Base-by-base conservation (phyloP, 768 basidiomycete genomes). In the Phaeolepiota aurea region DNA sequence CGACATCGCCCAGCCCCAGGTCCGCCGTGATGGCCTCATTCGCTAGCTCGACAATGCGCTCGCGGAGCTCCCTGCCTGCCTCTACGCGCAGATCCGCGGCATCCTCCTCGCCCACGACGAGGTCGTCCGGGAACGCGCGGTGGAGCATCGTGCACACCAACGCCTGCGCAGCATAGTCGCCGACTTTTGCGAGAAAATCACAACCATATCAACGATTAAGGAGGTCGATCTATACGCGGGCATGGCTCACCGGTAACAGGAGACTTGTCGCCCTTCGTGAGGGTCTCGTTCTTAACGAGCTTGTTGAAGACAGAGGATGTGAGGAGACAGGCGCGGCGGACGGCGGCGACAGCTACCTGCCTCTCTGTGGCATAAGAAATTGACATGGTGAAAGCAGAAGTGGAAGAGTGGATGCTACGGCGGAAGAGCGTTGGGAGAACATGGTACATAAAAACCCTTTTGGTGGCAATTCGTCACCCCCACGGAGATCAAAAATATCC, bases 101-200 rank as follows among this genome's bases (percentile, higher is more conserved):
- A 57, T 96, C 90, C 61, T 99, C 94, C 60, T 99, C 96, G 21
- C 93, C 96, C 28, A 98, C 82, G 54, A 98, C 88, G 5, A 76
- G 76, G 61, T 97, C 92, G 0, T 69, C 50, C 0, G 93, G 94
- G 62, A 96, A 98, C 0, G 82, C 78, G 10, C 66, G 65, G 12
- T 61, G 56, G 23, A 99, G 74, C 54, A 97, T 83, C 5, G 82
- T 71, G 44, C 84, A 85, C 51, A 99, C 81, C 31, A 98, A 77
- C 0, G 93, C 89, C 55, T 99, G 96, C 0, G 93, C 88, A 3
- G 93, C 76, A 59, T 83, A 92, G 62, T 98, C 96, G 25, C 86
- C 96, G 15, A 96, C 92, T 93, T 49, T n/a, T n/a, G 9, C 40
- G 11, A 25, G 1, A 14, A 38, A 43, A 41, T 28, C 22, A 37